Evolutionary conservation across 768 basidiomycete genomes (phyloP).

Genomic region (Tulasnella calospora): DNA sequence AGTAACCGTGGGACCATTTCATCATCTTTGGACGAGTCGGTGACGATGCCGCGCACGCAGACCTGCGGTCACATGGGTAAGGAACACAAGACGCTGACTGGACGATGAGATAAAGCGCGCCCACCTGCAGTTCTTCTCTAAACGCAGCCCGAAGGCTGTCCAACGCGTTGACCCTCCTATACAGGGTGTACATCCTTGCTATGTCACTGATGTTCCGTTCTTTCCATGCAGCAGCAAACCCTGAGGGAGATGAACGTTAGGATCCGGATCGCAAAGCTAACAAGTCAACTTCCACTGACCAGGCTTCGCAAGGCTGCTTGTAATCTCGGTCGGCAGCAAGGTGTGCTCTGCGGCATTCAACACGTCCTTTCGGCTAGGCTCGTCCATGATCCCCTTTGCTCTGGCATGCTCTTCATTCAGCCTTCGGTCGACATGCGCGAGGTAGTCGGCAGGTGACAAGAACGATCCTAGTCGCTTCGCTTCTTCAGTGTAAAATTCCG

Average conservation of each 20-base stretch:
- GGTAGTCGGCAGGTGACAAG: slow-evolving; percentile 49
- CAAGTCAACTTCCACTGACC: slow-evolving; percentile 33
- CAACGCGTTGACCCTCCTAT: slow-evolving; percentile 53
- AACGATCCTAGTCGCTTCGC: slow-evolving; percentile 41
- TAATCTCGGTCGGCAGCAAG: slow-evolving; percentile 42
- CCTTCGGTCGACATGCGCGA: slow-evolving; percentile 46
- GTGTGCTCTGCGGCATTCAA: slow-evolving; percentile 12
- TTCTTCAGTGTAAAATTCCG: slow-evolving; percentile 52
- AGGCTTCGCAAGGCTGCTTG: slow-evolving; percentile 45
- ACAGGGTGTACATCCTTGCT: slow-evolving; percentile 54
- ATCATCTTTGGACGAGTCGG: slow-evolving; percentile 58
- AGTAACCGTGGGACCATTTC: slow-evolving; percentile 73
- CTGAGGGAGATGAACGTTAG: background rate
- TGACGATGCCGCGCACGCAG: slow-evolving; percentile 48
- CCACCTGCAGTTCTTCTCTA: slow-evolving; percentile 56
- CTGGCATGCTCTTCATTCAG: slow-evolving; percentile 20
- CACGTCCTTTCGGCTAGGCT: slow-evolving; percentile 14
- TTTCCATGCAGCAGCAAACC: slow-evolving; percentile 49
- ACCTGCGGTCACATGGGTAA: background rate
- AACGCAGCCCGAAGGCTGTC: slow-evolving; percentile 57
- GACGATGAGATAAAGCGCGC: slow-evolving; percentile 19
- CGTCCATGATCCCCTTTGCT: background rate
- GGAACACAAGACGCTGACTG: background rate
- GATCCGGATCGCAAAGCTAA: background rate
- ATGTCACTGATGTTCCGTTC: slow-evolving; percentile 44